Conservation (phyloP, 495 filamentous ascomycete genomes). For the Penicillium egyptiacum region DNA sequence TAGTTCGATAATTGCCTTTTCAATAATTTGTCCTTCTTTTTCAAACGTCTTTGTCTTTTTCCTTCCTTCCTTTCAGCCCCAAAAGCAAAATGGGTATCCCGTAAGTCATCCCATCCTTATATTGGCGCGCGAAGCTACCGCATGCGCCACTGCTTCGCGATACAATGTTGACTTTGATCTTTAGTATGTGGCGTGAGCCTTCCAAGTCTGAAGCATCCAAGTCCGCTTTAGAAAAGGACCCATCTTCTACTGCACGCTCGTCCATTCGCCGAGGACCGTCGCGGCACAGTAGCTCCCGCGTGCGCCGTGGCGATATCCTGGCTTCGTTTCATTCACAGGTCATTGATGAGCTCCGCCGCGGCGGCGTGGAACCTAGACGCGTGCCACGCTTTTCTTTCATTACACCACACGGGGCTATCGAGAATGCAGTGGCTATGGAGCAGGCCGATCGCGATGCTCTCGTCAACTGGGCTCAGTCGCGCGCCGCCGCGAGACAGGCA, state of each 20-base stretch:
- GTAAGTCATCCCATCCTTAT: constrained; percentile 53
- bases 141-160: constrained; percentile 33
- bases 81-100: constrained; percentile 69
- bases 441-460: constrained; percentile 36
- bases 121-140: constrained; percentile 19
- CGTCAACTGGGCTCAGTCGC: constrained; percentile 10
- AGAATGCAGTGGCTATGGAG: constrained; percentile 38
- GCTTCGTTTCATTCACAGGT: constrained; percentile 41
- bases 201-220: constrained; percentile 50
- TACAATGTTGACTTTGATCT: constrained; percentile 24
- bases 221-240: constrained; percentile 56
- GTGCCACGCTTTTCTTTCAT: constrained; percentile 26
- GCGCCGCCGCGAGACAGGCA: constrained; percentile 21
- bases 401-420: constrained; percentile 27
- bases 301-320: constrained; percentile 35
- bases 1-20: constrained; percentile 7
- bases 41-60: constrained; percentile 25
- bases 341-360: constrained; percentile 47
- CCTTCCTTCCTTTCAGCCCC: background rate
- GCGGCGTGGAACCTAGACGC: constrained; percentile 23
- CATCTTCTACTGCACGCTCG: constrained; percentile 64
- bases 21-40: constrained; percentile 16
- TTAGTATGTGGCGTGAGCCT: constrained; percentile 60
- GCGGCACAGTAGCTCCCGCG: constrained; percentile 30
- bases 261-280: constrained; percentile 58